Evolutionary conservation across 1,284 basidiomycete species (phyloP).

Genomic region (Rhodotorula sp.): DNA sequence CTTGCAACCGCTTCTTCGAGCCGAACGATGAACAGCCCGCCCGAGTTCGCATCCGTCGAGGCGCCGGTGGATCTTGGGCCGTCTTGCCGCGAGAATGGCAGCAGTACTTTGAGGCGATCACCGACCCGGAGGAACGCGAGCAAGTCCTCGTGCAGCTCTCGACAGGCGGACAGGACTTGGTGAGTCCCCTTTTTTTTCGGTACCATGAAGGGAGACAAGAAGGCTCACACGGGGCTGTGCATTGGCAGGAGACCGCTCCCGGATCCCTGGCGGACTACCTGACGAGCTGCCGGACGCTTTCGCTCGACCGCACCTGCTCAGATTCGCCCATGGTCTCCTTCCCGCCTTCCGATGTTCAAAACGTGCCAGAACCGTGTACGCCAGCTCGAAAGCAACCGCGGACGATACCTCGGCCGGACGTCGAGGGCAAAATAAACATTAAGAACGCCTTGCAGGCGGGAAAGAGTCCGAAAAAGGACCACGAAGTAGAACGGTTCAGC

Average conservation of each 20-base stretch:
- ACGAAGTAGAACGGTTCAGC: conserved; percentile 29
- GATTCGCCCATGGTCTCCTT: conserved; percentile 20
- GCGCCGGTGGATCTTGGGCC: conserved; percentile 14
- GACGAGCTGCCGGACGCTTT: conserved; percentile 14
- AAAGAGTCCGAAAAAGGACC: conserved; percentile 34
- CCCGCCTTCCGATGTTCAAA: neutral
- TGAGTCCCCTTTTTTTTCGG: neutral
- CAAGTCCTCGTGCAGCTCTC: conserved; percentile 8
- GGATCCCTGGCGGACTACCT: conserved; percentile 11
- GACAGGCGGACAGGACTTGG: neutral
- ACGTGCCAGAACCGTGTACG: neutral
- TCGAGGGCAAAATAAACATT: conserved; percentile 9
- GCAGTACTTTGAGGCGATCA: conserved; percentile 12
- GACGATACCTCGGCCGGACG: neutral
- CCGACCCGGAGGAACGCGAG: neutral
- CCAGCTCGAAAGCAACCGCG: neutral
- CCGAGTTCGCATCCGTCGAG: neutral
- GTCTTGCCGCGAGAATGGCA: conserved; percentile 26
- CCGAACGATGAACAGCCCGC: neutral
- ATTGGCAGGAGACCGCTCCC: conserved; percentile 8
- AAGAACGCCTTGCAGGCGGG: conserved; percentile 19
- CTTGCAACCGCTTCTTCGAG: conserved; percentile 32
- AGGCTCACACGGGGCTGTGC: no score
- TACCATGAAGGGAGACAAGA: no score
- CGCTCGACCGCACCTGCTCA: conserved; percentile 32